Evolutionary conservation across 1,284 basidiomycete species (phyloP).

Genomic region (Fomes fomentarius): DNA sequence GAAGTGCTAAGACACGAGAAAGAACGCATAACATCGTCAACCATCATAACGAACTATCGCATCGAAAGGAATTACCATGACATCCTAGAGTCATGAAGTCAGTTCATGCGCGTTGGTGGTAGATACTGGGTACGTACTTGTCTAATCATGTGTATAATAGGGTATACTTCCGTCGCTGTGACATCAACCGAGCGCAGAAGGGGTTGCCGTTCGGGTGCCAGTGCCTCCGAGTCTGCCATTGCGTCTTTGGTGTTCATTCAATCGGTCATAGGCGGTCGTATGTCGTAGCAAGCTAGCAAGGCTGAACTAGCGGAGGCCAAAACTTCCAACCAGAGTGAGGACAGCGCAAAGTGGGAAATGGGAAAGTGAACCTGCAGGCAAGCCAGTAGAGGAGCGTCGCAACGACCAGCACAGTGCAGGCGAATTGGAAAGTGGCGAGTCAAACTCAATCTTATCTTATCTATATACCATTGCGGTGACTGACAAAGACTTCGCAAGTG

Average conservation of each 20-base stretch:
- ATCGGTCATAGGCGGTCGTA: slow-evolving; percentile 1
- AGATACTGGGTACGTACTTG: slow-evolving; percentile 41
- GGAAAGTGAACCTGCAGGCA: background rate
- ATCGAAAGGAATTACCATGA: slow-evolving; percentile 47
- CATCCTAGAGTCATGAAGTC: slow-evolving; percentile 48
- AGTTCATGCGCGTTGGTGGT: slow-evolving; percentile 1
- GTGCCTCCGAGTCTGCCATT: slow-evolving; percentile 21
- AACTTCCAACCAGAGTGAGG: no score
- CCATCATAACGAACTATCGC: background rate
- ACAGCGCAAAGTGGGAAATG: background rate
- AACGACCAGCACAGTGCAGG: no score
- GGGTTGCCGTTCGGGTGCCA: slow-evolving; percentile 37
- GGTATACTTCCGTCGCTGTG: slow-evolving; percentile 65
- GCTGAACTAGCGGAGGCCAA: no score
- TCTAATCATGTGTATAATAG: slow-evolving; percentile 73
- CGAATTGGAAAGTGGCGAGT: background rate
- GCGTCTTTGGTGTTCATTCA: slow-evolving; percentile 13
- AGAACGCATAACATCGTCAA: background rate
- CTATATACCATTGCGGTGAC: no score
- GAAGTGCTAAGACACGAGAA: slow-evolving; percentile 48
- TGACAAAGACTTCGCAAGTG: no score
- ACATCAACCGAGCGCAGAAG: slow-evolving; percentile 47
- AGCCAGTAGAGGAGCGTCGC: no score
- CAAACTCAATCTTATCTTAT: slow-evolving; percentile 7
- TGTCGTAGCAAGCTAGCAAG: no score